Evolutionary conservation across 2,329 filamentous ascomycete genomes (phyloP), one percentile per base, ranked within the genome.

Genomic region (Fusarium subglutinans): DNA sequence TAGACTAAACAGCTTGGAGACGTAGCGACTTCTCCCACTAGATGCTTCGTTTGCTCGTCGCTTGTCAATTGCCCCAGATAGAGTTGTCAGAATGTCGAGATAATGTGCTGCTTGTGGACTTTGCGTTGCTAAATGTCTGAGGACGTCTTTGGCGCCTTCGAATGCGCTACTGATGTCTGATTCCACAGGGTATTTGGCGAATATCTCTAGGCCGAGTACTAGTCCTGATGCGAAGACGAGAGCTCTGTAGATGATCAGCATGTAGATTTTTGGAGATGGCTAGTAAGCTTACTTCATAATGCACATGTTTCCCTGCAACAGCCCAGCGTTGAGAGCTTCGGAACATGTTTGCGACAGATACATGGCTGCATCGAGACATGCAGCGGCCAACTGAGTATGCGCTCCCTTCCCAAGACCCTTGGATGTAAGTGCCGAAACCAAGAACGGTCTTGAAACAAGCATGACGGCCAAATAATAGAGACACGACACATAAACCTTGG

Each of bases 401-500:
- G 77, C 65, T n/a, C 73, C 44, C n/a, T 79, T 74, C 1, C 77
- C 38, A 4, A 63, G 76, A 56, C 56, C 80, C 57, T 48, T 82
- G 51, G 84, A 76, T 9, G 85, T 85, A 4, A 90, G 78, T 7
- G 84, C 82, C 18, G 84, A 86, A 30, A 90, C 87, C 14, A 91
- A 77, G 35, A 90, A 86, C 0, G 88, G 89, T 3, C 89, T 82
- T 0, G 88, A 90, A 6, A 88, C 86, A 2, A 90, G 77, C 26
- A 89, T 90, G 2, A 90, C 87, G 0, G 88, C 87, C 62, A 90
- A 89, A 71, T 90, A 90, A 72, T 90, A 90, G 1, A 87, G 81
- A 64, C 88, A 90, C 1, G 88, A 86, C 11, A 90, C 84, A 62
- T 90, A 88, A 3, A 89, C 82, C 30, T 84, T 88, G 1, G 85